Conservation (phyloP, 345 rosid species). For the rapeseed (Brassica napus) region Da-Ae NC_063448.1:50326001-50326500, state of each 20-base stretch:
- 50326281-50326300: not conserved
- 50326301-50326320: not conserved
- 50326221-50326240: constrained; percentile 23
- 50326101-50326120: not conserved
- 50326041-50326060: not conserved
- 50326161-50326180: constrained; percentile 11
- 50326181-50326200: constrained; percentile 16
- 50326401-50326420: too few relatives aligned
- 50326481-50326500: too few relatives aligned
- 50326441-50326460: too few relatives aligned
- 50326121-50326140: constrained; percentile 5
- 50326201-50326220: constrained; percentile 40
- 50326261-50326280: not conserved
- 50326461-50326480: too few relatives aligned
- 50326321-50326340: not conserved
- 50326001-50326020: not conserved
- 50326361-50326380: too few relatives aligned
- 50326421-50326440: too few relatives aligned
- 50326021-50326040: not conserved
- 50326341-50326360: too few relatives aligned
- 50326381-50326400: too few relatives aligned
- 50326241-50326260: constrained; percentile 8
- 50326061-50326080: not conserved
- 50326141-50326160: constrained; percentile 10
- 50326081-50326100: not conserved